phyloP scores from a whole-genome alignment of 441 rosid genomes.

The Kokia cookei region DNA sequence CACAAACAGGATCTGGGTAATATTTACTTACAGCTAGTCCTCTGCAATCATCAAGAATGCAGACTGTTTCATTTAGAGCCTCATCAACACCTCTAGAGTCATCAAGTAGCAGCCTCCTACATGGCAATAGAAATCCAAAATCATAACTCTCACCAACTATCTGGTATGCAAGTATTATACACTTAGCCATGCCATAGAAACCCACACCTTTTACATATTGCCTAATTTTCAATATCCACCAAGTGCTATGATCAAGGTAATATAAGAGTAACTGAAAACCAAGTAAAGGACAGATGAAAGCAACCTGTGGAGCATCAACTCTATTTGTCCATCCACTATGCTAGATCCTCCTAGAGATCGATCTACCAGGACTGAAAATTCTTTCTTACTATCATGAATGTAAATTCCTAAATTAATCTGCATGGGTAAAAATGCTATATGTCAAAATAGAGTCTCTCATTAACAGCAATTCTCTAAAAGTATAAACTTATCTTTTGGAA shows the following conservation, averaged over 20 bases:
- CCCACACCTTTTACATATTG: neutral
- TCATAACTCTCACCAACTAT: slow-evolving; percentile 1
- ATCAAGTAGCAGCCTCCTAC: slow-evolving; percentile 88
- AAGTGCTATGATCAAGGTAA: neutral
- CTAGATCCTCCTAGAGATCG: slow-evolving; percentile 92
- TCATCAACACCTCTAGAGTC: slow-evolving; percentile 96
- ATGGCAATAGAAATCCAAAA: slow-evolving; percentile 8
- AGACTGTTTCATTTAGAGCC: slow-evolving; percentile 83
- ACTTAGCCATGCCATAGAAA: neutral
- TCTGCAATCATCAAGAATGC: slow-evolving; percentile 57
- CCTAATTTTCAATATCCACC: neutral
- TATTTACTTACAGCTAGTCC: slow-evolving; percentile 69
- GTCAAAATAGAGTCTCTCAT: neutral
- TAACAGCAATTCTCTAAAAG: neutral
- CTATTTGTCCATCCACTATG: slow-evolving; percentile 85
- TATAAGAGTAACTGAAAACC: neutral
- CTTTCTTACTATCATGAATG: slow-evolving; percentile 60
- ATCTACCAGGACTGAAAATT: slow-evolving; percentile 89
- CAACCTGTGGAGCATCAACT: slow-evolving; percentile 96
- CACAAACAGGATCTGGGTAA: neutral
- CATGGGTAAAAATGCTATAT: slow-evolving; percentile 6
- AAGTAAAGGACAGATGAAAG: neutral
- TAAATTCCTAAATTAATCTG: slow-evolving; percentile 95
- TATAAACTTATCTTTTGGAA: neutral
- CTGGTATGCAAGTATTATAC: neutral